These are phyloP conservation scores for Veloporphyrellus conicus DNA, from an alignment of 1,284 basidiomycete genomes.

Conservation along the genomic window DNA sequence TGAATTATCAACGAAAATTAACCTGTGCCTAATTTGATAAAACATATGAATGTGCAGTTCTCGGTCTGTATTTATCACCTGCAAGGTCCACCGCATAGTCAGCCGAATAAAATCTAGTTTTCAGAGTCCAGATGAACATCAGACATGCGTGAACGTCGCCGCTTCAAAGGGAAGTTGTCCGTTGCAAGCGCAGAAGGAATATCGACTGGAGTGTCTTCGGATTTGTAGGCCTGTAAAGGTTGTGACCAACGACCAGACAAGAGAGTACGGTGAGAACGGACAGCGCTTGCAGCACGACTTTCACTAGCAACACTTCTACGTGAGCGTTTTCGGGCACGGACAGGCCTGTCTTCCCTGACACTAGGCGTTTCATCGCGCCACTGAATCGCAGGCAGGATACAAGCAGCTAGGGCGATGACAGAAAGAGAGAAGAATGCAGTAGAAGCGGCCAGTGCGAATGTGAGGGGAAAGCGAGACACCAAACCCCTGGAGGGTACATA, in stretches of 20 bases:
- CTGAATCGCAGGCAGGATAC: conserved; percentile 47
- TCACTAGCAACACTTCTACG: conserved; percentile 20
- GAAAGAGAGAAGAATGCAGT: conserved; percentile 39
- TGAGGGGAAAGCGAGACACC: conserved; percentile 65
- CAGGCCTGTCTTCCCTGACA: conserved; percentile 22
- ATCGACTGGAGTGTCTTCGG: conserved; percentile 24
- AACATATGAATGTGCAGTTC: conserved; percentile 16
- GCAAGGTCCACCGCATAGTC: conserved; percentile 8
- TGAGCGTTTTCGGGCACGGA: conserved; percentile 25
- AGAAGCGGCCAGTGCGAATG: conserved; percentile 41
- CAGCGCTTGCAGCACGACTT: conserved; percentile 20
- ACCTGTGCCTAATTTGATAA: conserved; percentile 25
- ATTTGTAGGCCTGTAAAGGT: conserved; percentile 25
- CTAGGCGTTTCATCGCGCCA: conserved; percentile 20
- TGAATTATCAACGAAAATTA: conserved; percentile 19
- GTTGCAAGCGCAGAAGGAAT: conserved; percentile 24
- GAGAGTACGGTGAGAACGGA: conserved; percentile 13
- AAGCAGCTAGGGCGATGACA: conserved; percentile 38
- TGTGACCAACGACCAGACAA: conserved; percentile 14
- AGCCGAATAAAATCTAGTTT: conserved; percentile 18
- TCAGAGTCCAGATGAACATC: conserved; percentile 34
- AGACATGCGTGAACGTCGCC: conserved; percentile 39
- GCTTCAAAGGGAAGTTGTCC: conserved; percentile 34
- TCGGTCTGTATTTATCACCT: conserved; percentile 11
- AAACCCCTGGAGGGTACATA: conserved; percentile 47